Evolutionary conservation across 2,329 filamentous ascomycete genomes (phyloP).

Genomic region (Knufia fluminis): DNA sequence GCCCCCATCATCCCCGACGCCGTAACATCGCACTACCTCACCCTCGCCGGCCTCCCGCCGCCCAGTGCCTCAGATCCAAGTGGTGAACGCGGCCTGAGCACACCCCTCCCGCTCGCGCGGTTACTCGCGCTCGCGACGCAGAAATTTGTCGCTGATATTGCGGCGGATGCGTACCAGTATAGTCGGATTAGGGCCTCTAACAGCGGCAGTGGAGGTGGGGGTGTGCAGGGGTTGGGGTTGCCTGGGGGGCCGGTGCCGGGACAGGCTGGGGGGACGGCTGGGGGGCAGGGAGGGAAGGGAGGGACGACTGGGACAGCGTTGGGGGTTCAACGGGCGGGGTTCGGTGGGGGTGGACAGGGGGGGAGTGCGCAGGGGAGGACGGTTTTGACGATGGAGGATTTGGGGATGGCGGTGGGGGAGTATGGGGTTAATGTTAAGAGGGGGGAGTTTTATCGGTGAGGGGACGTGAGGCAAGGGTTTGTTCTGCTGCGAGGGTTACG

Average conservation of each 20-base stretch:
- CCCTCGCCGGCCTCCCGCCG: constrained; percentile 84
- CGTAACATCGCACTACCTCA: constrained; percentile 96
- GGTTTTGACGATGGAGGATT: constrained; percentile 94
- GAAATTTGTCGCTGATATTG: constrained; percentile 96
- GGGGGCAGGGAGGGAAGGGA: constrained; percentile 33
- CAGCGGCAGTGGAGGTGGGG: constrained; percentile 74
- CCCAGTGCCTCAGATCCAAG: constrained; percentile 68
- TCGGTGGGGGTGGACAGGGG: constrained; percentile 79
- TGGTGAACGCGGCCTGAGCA: constrained; percentile 66
- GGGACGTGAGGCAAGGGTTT: too few species aligned
- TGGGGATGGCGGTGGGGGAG: constrained; percentile 95
- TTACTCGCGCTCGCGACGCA: constrained; percentile 95
- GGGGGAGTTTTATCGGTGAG: constrained; percentile 86
- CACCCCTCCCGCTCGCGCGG: constrained; percentile 72
- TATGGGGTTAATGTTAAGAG: constrained; percentile 97
- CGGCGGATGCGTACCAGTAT: constrained; percentile 96
- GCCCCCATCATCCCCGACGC: constrained; percentile 97
- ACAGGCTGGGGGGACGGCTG: too few species aligned
- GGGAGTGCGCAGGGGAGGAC: constrained; percentile 76
- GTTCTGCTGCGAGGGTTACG: too few species aligned
- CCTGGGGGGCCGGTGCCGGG: too few species aligned
- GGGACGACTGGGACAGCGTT: constrained; percentile 43
- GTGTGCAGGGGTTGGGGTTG: constrained; percentile 57
- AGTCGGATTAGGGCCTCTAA: constrained; percentile 90
- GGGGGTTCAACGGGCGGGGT: constrained; percentile 68